A percentile compares a stretch with the other conserved stretches of the same genome.
These are phyloP conservation scores for Coniochaeta sp. DNA, from an alignment of 2,329 filamentous ascomycete genomes.

Conservation along the genomic window DNA sequence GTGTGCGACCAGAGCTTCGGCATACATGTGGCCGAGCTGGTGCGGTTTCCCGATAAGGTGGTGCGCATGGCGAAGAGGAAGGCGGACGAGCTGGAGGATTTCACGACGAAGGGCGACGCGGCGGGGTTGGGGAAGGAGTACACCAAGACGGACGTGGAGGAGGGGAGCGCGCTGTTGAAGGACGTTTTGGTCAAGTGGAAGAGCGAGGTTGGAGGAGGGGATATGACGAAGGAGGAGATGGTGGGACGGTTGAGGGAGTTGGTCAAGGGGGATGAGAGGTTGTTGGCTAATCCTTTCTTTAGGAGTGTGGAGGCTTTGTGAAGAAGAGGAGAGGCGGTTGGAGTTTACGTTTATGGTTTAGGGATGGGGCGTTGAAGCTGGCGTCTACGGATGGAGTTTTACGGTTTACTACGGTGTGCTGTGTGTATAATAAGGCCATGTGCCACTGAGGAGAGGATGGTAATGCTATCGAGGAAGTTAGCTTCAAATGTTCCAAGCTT, in stretches of 20 bases:
- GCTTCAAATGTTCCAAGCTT: neutral
- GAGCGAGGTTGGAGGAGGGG: conserved; percentile 53
- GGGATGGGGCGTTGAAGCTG: neutral
- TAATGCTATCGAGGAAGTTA: neutral
- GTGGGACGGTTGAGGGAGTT: conserved; percentile 71
- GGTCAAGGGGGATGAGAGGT: conserved; percentile 63
- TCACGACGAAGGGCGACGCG: conserved; percentile 65
- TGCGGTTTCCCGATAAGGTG: conserved; percentile 93
- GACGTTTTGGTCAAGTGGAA: conserved; percentile 82
- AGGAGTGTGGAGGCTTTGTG: conserved; percentile 53
- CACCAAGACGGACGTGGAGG: conserved; percentile 79
- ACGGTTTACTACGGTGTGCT: no score
- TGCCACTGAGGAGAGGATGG: no score
- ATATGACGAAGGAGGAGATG: conserved; percentile 68
- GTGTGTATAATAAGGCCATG: no score
- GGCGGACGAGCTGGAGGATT: conserved; percentile 96
- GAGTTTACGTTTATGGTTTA: neutral
- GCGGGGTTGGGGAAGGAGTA: conserved; percentile 48
- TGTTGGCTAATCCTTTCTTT: conserved; percentile 64
- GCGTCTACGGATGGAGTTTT: neutral
- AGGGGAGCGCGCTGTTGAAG: conserved; percentile 81
- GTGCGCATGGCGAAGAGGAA: conserved; percentile 99
- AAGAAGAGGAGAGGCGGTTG: conserved; percentile 14
- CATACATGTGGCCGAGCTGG: conserved; percentile 95
- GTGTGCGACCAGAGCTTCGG: conserved; percentile 97